These are phyloP conservation scores for Cryptosporidium viatorum DNA, from an alignment of 169 alveolate genomes.

Conservation along the genomic window DNA sequence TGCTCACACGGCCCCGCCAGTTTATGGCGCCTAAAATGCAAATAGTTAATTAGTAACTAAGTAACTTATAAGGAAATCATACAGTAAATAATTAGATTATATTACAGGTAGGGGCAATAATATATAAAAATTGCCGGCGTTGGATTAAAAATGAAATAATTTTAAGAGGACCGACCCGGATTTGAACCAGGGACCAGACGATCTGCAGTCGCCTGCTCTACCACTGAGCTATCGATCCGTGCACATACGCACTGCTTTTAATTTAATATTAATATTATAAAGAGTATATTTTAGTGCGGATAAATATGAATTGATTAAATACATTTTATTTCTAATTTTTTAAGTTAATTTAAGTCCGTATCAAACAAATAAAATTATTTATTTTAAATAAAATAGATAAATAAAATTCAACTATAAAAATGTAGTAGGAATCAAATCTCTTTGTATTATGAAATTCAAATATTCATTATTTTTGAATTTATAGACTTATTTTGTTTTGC, in stretches of 20 bases:
- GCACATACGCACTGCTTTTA: background rate
- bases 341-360: no score
- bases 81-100: background rate
- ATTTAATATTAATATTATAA: background rate
- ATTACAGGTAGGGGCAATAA: background rate
- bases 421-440: background rate
- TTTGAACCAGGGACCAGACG: slow-evolving; percentile 78
- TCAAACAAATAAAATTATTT: background rate
- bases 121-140: background rate
- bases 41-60: background rate
- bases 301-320: no score
- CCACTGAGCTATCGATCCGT: slow-evolving; percentile 77
- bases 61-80: background rate
- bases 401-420: background rate
- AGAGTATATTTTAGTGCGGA: background rate
- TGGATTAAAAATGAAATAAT: background rate
- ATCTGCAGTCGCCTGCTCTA: slow-evolving; percentile 78
- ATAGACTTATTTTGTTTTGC: background rate
- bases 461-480: background rate
- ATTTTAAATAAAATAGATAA: background rate
- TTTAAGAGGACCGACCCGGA: slow-evolving; percentile 76
- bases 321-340: no score
- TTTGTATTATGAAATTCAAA: background rate
- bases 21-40: background rate
- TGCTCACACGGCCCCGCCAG: background rate